Evolutionary conservation across 108 stramenopile species (phyloP).

Genomic region (Schizochytrium sp.): DNA sequence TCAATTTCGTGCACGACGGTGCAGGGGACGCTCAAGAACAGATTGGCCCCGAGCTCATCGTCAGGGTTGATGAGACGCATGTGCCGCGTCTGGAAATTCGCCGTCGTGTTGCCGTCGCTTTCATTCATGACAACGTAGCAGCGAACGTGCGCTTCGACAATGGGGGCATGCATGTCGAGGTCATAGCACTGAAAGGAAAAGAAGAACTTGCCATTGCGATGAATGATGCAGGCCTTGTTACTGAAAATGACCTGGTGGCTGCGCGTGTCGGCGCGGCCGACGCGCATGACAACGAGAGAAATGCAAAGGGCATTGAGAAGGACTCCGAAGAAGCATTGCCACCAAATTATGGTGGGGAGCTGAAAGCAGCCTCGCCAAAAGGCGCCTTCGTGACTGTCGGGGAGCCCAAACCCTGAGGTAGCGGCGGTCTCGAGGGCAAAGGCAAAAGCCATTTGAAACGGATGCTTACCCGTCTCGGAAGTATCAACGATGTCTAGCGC

Average conservation of each 20-base stretch:
- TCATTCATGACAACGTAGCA: slow-evolving; percentile 50
- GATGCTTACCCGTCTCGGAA: slow-evolving; percentile 18
- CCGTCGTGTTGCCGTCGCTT: not conserved
- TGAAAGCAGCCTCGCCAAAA: slow-evolving; percentile 61
- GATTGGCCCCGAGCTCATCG: slow-evolving; percentile 25
- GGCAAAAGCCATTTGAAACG: slow-evolving; percentile 46
- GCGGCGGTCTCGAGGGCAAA: slow-evolving; percentile 72
- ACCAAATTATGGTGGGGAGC: not conserved
- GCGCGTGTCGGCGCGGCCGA: slow-evolving; percentile 53
- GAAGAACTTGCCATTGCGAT: slow-evolving; percentile 15
- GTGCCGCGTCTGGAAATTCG: slow-evolving; percentile 20
- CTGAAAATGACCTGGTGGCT: slow-evolving; percentile 61
- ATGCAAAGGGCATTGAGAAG: slow-evolving; percentile 66
- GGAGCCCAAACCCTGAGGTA: slow-evolving; percentile 60
- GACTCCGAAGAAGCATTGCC: slow-evolving; percentile 61
- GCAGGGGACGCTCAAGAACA: slow-evolving; percentile 21
- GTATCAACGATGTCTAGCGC: slow-evolving; percentile 28
- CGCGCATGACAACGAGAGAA: slow-evolving; percentile 55
- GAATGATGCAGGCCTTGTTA: slow-evolving; percentile 56
- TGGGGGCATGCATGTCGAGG: slow-evolving; percentile 52
- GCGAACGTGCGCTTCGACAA: slow-evolving; percentile 76
- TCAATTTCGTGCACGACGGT: slow-evolving; percentile 29
- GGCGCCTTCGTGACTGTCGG: slow-evolving; percentile 37
- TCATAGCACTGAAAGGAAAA: slow-evolving; percentile 55
- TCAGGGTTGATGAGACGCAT: slow-evolving; percentile 27